A percentile compares a stretch with the other conserved stretches of the same genome.
Evolutionary conservation across 257 asterid genomes (phyloP).

Genomic region (Jacaranda mimosifolia): DNA sequence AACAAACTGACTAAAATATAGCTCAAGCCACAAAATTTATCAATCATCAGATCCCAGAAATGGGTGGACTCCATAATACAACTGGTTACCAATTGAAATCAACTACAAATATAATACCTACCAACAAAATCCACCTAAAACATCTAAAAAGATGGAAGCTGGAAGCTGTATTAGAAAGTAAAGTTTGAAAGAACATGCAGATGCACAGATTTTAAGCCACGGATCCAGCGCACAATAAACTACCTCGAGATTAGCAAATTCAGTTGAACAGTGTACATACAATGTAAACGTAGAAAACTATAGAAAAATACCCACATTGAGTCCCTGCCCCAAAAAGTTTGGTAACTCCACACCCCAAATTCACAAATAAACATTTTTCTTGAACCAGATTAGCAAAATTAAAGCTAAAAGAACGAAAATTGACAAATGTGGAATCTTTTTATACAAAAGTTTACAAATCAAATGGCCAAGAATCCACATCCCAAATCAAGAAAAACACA

Average conservation of each 20-base stretch:
- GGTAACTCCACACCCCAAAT: constrained; percentile 15
- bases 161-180: constrained; percentile 4
- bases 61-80: not conserved
- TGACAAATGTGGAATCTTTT: constrained; percentile 28
- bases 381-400: constrained; percentile 22
- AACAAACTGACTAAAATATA: not conserved
- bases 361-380: not conserved
- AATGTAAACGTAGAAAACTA: not conserved
- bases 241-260: constrained; percentile 7
- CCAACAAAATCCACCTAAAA: constrained; percentile 24
- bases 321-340: not conserved
- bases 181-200: constrained; percentile 22
- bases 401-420: constrained; percentile 22
- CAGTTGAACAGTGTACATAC: not conserved
- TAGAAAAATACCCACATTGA: not conserved
- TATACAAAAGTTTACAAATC: not conserved
- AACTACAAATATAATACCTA: not conserved
- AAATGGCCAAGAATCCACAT: constrained; percentile 8
- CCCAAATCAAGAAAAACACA: constrained; percentile 30
- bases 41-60: constrained; percentile 1
- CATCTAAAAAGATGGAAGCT: not conserved
- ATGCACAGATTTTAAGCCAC: constrained; percentile 7
- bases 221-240: constrained; percentile 4
- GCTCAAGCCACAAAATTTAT: not conserved
- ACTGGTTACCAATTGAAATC: not conserved